Base-by-base conservation (phyloP, 768 basidiomycete genomes). In the Amanita inopinata region DNA sequence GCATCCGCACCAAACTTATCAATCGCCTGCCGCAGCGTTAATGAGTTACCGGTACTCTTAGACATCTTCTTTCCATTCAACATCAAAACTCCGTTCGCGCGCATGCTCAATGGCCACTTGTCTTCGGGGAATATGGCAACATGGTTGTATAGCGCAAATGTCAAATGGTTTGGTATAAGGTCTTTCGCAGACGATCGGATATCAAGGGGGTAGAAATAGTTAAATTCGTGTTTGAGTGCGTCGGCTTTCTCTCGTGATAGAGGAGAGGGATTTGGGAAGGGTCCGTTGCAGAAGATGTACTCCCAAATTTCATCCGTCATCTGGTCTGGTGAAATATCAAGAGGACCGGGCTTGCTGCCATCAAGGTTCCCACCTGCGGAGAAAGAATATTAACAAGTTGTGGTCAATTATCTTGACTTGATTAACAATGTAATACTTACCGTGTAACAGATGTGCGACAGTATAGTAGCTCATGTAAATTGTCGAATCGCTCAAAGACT, bases 401-500 rank as follows among this genome's bases (percentile, higher is more conserved):
- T n/a, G 11, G 9, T 40, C 5, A 35, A 18, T 23, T 8, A 31
- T 33, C 40, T 1, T 30, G 15, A n/a, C n/a, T 25, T 39, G 6
- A 25, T 14, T 6, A 22, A 14, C 40, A 27, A 32, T 2, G 15
- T 17, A 24, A 24, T 18, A 54, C 79, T n/a, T 53, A 87, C 92
- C 79, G 50, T 99, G 96, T 46, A 99, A 67, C 23, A 93, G 65
- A 60, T 98, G 83, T 4, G 91, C 74, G 33, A 99, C 77, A 3
- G 96, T 96, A 64, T 98, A 98, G 66, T 98, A 99, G 31, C 83
- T 74, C 93, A 96, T 97, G 66, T 99, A 99, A 58, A 98, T 83
- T 6, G 94, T 98, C 5, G 94, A 97, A 62, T 99, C 96, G 51
- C 88, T 93, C 58, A 98, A 63, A 50, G 88, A 91, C 62, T 99